Conservation (phyloP, 2,329 filamentous ascomycete species). For the Didymella exigua region DNA sequence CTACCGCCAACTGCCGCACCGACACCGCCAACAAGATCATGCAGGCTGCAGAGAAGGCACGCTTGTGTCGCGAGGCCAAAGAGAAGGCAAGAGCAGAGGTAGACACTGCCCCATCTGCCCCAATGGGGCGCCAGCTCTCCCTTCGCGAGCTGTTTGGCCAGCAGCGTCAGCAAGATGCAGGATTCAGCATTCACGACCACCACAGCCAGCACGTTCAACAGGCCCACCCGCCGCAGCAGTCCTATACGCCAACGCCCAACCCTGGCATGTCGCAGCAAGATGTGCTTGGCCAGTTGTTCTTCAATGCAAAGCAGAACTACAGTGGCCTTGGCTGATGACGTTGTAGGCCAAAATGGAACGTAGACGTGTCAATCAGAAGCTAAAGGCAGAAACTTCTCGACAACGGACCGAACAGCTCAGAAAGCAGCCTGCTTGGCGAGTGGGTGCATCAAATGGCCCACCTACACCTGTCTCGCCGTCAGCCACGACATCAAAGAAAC, state of each 20-base stretch:
- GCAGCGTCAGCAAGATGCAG: conserved; percentile 59
- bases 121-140: conserved; percentile 60
- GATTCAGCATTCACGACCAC: conserved; percentile 52
- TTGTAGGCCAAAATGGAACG: neutral
- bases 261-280: conserved; percentile 32
- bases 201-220: conserved; percentile 4
- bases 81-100: conserved; percentile 32
- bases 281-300: conserved; percentile 44
- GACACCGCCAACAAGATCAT: conserved; percentile 61
- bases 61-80: conserved; percentile 53
- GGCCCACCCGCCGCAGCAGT: conserved; percentile 12
- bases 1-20: conserved; percentile 58
- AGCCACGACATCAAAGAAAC: neutral
- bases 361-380: neutral
- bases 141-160: conserved; percentile 62
- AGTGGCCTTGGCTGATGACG: conserved; percentile 23
- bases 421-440: neutral
- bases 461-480: neutral
- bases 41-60: conserved; percentile 60
- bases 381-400: neutral
- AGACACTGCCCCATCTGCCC: conserved; percentile 43
- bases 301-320: conserved; percentile 45
- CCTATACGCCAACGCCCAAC: conserved; percentile 24
- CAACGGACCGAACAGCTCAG: neutral
- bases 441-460: neutral